Evolutionary conservation across 345 rosid genomes (phyloP).

Genomic region (Rhodamnia rubescens): DNA sequence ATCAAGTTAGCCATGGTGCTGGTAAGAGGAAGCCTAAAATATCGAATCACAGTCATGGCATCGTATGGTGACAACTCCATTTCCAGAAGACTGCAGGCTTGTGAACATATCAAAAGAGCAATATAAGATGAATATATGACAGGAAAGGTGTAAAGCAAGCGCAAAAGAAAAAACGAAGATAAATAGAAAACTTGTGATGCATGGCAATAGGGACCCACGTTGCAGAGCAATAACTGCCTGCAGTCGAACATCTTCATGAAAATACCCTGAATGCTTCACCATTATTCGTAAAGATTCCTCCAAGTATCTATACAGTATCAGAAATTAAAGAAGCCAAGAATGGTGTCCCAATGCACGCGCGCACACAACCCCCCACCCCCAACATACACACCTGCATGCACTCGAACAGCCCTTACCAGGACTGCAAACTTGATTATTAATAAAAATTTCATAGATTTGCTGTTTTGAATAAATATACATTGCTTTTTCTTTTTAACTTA

Average conservation of each 20-base stretch:
- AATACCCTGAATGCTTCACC: conserved; percentile 76
- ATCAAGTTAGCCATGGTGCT: background rate
- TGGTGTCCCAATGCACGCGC: background rate
- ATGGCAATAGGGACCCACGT: conserved; percentile 37
- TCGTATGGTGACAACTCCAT: background rate
- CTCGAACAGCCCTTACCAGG: background rate
- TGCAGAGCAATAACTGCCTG: conserved; percentile 84
- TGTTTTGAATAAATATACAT: background rate
- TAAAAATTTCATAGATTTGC: background rate
- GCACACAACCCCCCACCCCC: background rate
- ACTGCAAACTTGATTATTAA: background rate
- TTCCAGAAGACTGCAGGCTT: background rate
- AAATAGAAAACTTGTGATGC: background rate
- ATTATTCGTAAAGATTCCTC: conserved; percentile 84
- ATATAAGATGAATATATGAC: background rate
- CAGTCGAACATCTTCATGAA: conserved; percentile 98
- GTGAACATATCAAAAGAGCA: background rate
- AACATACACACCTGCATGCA: background rate
- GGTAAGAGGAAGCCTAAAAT: background rate
- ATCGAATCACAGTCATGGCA: background rate
- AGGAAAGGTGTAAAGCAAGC: background rate
- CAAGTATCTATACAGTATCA: conserved; percentile 58
- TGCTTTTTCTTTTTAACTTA: background rate
- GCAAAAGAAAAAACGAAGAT: background rate
- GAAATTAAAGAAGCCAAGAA: conserved; percentile 19